Conservation (phyloP, 2,329 filamentous ascomycete genomes). For the Balansia obtecta region DNA sequence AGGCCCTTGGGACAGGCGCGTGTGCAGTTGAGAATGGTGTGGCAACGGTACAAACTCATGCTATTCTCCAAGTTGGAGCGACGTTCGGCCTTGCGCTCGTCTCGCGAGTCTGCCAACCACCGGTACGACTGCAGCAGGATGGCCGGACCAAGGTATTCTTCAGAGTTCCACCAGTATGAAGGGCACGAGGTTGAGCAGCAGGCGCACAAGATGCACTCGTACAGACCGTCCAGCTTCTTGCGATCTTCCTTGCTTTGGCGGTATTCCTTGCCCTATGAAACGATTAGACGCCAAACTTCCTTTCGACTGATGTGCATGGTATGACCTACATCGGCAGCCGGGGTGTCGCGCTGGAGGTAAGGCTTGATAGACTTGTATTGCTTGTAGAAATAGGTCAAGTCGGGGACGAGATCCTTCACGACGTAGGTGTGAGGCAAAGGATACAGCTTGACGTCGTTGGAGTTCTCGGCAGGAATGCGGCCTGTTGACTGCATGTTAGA, state of each 20-base stretch:
- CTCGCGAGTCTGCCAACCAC: conserved; percentile 90
- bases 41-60: conserved; percentile 97
- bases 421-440: conserved; percentile 97
- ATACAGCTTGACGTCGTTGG: conserved; percentile 84
- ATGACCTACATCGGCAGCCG: conserved; percentile 62
- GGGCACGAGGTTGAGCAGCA: conserved; percentile 99
- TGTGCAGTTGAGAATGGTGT: conserved; percentile 98
- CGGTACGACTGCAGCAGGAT: conserved; percentile 96
- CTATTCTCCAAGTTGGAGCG: conserved; percentile 92
- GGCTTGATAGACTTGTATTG: conserved; percentile 99
- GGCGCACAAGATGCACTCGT: conserved; percentile 98
- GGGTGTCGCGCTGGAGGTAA: conserved; percentile 84
- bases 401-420: conserved; percentile 96
- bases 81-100: conserved; percentile 78
- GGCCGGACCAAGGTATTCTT: conserved; percentile 95
- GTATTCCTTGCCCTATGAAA: conserved; percentile 69
- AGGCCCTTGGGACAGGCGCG: conserved; percentile 96
- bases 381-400: conserved; percentile 98
- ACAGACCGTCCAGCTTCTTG: conserved; percentile 92
- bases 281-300: background rate
- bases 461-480: conserved; percentile 78
- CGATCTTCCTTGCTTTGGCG: conserved; percentile 85
- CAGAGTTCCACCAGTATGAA: conserved; percentile 99
- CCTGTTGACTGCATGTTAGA: conserved; percentile 36
- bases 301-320: background rate